Evolutionary conservation across 805 yeast genomes (phyloP).

Genomic region (Citeromyces matritensis): DNA sequence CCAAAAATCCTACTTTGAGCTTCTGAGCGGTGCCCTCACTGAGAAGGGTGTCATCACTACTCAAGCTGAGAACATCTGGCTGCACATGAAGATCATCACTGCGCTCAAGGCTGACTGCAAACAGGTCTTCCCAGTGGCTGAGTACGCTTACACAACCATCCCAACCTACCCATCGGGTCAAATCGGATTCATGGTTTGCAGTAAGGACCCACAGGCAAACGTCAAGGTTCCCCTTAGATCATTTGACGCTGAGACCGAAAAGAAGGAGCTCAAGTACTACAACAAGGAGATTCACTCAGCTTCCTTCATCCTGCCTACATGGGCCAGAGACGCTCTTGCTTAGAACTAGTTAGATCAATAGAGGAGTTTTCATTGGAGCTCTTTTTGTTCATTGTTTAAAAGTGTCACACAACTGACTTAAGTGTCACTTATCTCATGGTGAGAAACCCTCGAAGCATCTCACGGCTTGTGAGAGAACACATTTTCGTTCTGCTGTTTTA

Average conservation of each 20-base stretch:
- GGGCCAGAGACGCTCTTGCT: constrained; percentile 37
- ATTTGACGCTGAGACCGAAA: constrained; percentile 27
- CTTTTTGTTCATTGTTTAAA: too few relatives aligned
- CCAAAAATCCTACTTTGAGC: constrained; percentile 59
- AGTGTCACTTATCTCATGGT: too few relatives aligned
- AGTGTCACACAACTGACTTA: too few relatives aligned
- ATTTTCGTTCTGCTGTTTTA: too few relatives aligned
- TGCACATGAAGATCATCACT: constrained; percentile 38
- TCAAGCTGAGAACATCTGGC: constrained; percentile 76
- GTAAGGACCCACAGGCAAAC: constrained; percentile 31
- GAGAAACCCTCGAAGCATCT: too few relatives aligned
- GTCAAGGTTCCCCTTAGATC: constrained; percentile 37
- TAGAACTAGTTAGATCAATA: too few relatives aligned
- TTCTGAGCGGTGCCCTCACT: constrained; percentile 48
- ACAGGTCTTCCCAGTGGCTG: constrained; percentile 43
- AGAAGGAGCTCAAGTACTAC: constrained; percentile 44
- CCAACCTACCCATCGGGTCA: constrained; percentile 87
- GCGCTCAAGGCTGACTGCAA: constrained; percentile 30
- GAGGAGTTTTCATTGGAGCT: too few relatives aligned
- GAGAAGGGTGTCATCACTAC: constrained; percentile 59
- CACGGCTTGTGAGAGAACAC: too few relatives aligned
- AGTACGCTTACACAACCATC: constrained; percentile 66
- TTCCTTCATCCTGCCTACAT: constrained; percentile 65
- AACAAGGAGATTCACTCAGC: constrained; percentile 51
- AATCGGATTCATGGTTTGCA: constrained; percentile 63